Conservation (phyloP, 2,329 filamentous ascomycete genomes). For the Malbranchea zuffiana region DNA sequence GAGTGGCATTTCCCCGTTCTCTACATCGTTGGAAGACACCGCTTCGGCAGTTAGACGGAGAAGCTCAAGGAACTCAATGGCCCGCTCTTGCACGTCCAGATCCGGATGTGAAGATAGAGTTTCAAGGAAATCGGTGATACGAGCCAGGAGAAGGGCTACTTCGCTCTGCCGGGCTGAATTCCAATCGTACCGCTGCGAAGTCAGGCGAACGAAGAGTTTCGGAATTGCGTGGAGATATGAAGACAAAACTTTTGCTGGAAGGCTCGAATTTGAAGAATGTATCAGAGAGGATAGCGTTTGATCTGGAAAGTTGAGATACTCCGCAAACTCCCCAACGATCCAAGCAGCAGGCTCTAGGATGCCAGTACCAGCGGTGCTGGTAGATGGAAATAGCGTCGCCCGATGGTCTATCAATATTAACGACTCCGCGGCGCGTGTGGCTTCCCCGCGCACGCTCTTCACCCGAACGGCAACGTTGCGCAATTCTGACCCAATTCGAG, state of each 20-base stretch:
- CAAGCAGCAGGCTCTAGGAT: constrained; percentile 69
- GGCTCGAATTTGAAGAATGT: constrained; percentile 50
- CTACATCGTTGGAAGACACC: constrained; percentile 23
- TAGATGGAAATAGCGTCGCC: constrained; percentile 46
- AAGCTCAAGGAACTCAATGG: constrained; percentile 84
- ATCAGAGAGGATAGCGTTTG: constrained; percentile 64
- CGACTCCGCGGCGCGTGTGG: constrained; percentile 70
- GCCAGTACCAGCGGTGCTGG: constrained; percentile 44
- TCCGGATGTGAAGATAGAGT: constrained; percentile 68
- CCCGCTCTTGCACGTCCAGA: constrained; percentile 87
- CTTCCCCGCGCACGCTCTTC: constrained; percentile 65
- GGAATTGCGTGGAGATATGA: constrained; percentile 73
- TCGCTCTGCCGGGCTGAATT: constrained; percentile 61
- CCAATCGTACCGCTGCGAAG: constrained; percentile 59
- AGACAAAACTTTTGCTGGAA: constrained; percentile 57
- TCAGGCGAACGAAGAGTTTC: constrained; percentile 69
- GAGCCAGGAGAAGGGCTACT: constrained; percentile 65
- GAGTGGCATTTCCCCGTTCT: constrained; percentile 55
- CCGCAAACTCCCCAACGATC: constrained; percentile 79
- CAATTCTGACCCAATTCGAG: constrained; percentile 66
- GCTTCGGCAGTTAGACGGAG: constrained; percentile 81
- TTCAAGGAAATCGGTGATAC: constrained; percentile 73
- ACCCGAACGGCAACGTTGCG: constrained; percentile 89
- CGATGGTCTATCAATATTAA: constrained; percentile 52
- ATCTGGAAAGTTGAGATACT: constrained; percentile 58